Conservation (phyloP, 352 stramenopile species). For the Phytophthora crassamura region DNA sequence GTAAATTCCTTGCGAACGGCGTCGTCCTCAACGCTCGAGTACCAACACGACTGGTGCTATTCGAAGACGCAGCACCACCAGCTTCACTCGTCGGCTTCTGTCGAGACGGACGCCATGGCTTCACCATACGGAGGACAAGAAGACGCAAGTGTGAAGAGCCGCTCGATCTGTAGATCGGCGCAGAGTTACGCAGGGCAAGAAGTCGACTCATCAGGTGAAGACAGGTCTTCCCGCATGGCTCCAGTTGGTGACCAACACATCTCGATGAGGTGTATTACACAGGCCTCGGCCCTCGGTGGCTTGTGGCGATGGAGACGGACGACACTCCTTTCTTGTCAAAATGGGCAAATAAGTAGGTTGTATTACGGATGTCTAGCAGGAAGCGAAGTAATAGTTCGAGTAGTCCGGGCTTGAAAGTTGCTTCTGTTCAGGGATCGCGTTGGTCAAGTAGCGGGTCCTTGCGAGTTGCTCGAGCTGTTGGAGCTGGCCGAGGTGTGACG, state of each 20-base stretch:
- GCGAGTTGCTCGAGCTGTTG: conserved; percentile 34
- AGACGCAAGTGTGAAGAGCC: not conserved
- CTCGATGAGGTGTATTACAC: too few relatives aligned
- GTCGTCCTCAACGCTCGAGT: conserved; percentile 16
- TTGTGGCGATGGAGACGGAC: not conserved
- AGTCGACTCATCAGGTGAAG: too few relatives aligned
- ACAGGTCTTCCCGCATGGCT: too few relatives aligned
- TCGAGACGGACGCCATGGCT: conserved; percentile 22
- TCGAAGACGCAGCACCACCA: not conserved
- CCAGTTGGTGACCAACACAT: too few relatives aligned
- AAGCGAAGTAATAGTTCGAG: conserved; percentile 15
- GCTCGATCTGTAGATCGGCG: not conserved
- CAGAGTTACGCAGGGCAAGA: too few relatives aligned
- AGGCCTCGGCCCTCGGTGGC: too few relatives aligned
- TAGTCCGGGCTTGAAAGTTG: conserved; percentile 1
- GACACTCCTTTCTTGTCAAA: not conserved
- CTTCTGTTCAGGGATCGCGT: conserved; percentile 13
- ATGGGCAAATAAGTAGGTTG: conserved; percentile 7
- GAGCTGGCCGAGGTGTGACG: conserved; percentile 28
- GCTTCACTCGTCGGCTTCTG: conserved; percentile 13
- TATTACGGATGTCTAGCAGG: conserved; percentile 16
- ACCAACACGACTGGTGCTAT: conserved; percentile 13
- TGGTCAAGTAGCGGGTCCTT: conserved; percentile 14
- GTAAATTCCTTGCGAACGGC: conserved; percentile 21
- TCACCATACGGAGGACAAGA: conserved; percentile 19